A percentile compares a stretch with the other conserved stretches of the same genome.
These are phyloP conservation scores for Mycena pura DNA, from an alignment of 768 basidiomycete species.

Conservation along the genomic window DNA sequence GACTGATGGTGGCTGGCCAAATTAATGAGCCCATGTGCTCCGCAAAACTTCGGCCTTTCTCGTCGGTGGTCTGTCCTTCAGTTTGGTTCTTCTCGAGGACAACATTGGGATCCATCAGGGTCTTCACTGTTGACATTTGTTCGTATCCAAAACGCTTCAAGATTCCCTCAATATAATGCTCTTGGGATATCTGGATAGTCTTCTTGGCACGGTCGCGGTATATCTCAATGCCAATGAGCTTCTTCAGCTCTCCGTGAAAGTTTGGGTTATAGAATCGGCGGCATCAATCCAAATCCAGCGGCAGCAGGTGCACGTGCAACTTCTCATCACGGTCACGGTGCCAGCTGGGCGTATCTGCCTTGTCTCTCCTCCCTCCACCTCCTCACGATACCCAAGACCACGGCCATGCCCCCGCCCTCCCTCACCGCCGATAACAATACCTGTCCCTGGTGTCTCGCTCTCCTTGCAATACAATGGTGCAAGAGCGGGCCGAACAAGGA, in stretches of 20 bases:
- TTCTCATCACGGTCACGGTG: too few species aligned
- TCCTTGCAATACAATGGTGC: too few species aligned
- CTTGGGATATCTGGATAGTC: constrained; percentile 3
- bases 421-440: too few species aligned
- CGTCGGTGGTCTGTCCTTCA: neutral
- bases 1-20: constrained; percentile 25
- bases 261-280: too few species aligned
- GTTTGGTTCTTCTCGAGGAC: constrained; percentile 1
- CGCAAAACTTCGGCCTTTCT: neutral
- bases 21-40: constrained; percentile 31
- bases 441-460: too few species aligned
- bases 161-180: neutral
- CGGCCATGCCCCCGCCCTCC: too few species aligned
- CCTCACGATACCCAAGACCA: too few species aligned
- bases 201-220: neutral
- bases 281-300: too few species aligned
- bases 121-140: constrained; percentile 8
- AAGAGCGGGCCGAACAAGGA: too few species aligned
- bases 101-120: constrained; percentile 6
- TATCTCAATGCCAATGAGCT: constrained; percentile 35
- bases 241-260: constrained; percentile 30
- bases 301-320: too few species aligned
- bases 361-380: too few species aligned
- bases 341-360: too few species aligned
- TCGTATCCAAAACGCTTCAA: constrained; percentile 11